These are phyloP conservation scores for Pelargonium myrrhifolium DNA, from an alignment of 441 rosid species.

Conservation along the genomic window DNA sequence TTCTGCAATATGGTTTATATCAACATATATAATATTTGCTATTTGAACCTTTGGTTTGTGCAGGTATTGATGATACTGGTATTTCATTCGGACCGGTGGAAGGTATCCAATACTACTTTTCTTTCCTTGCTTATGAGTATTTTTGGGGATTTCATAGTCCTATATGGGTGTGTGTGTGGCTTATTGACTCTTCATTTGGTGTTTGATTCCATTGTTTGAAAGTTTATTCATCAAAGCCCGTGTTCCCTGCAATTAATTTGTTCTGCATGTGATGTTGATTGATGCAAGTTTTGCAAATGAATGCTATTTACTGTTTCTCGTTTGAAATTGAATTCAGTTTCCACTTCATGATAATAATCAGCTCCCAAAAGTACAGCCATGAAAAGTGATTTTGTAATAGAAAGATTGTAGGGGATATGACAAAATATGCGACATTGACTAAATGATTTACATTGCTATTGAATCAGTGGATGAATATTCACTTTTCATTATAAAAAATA, in stretches of 20 bases:
- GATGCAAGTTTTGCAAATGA: background rate
- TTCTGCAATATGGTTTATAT: too few species aligned
- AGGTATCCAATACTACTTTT: slow-evolving; percentile 44
- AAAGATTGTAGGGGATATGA: too few species aligned
- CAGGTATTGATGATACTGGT: slow-evolving; percentile 87
- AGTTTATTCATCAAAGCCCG: background rate
- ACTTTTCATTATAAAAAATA: too few species aligned
- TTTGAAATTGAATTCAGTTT: background rate
- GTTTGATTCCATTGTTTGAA: background rate
- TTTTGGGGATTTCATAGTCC: background rate
- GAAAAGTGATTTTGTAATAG: too few species aligned
- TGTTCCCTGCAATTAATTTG: background rate
- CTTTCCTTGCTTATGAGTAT: background rate
- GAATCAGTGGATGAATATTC: too few species aligned
- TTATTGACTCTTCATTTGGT: background rate
- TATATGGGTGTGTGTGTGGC: background rate
- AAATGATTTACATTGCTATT: too few species aligned
- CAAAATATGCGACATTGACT: too few species aligned
- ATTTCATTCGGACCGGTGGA: slow-evolving; percentile 89
- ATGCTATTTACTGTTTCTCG: background rate
- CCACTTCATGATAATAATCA: background rate
- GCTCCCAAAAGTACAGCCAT: background rate
- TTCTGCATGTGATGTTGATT: background rate
- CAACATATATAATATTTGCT: too few species aligned
- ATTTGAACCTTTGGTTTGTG: slow-evolving; percentile 19